phyloP scores from a whole-genome alignment of 2,329 filamentous ascomycete species.

The Pseudocercospora pini-densiflorae region DNA sequence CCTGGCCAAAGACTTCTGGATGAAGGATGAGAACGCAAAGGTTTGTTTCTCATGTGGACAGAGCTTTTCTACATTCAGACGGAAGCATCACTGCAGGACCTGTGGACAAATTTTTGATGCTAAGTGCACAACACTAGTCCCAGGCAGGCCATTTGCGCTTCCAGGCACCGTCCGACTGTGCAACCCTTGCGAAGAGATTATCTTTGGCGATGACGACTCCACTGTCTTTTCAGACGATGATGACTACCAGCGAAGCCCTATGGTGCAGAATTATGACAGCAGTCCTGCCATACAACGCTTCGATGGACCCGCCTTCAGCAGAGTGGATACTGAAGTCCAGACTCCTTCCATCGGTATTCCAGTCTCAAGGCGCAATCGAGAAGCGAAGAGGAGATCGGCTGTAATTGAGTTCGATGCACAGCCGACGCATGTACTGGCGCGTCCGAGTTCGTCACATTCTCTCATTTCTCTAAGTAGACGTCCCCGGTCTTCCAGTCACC shows the following conservation, averaged over 20 bases:
- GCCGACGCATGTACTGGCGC: constrained; percentile 64
- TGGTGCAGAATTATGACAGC: constrained; percentile 21
- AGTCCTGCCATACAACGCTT: constrained; percentile 22
- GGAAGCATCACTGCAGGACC: constrained; percentile 93
- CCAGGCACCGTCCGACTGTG: constrained; percentile 84
- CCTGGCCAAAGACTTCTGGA: constrained; percentile 89
- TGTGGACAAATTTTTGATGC: constrained; percentile 99
- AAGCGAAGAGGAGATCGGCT: constrained; percentile 81
- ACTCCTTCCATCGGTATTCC: constrained; percentile 69
- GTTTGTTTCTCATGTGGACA: constrained; percentile 94
- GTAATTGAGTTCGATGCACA: constrained; percentile 88
- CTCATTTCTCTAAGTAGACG: constrained; percentile 74
- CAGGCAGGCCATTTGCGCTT: constrained; percentile 85
- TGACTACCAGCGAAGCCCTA: constrained; percentile 33
- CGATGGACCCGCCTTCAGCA: constrained; percentile 32
- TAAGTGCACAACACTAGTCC: constrained; percentile 91
- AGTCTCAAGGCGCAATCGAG: constrained; percentile 69
- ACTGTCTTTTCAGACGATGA: constrained; percentile 85
- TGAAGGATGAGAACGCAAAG: constrained; percentile 98
- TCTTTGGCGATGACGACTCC: constrained; percentile 87
- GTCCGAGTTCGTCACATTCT: constrained; percentile 94
- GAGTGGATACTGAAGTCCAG: constrained; percentile 42
- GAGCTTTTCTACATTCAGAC: constrained; percentile 87
- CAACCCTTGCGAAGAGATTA: constrained; percentile 88
- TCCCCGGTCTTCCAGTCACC: constrained; percentile 71